A percentile compares a stretch with the other conserved stretches of the same genome.
Evolutionary conservation across 768 basidiomycete genomes (phyloP).

Genomic region (Suillus brevipes): DNA sequence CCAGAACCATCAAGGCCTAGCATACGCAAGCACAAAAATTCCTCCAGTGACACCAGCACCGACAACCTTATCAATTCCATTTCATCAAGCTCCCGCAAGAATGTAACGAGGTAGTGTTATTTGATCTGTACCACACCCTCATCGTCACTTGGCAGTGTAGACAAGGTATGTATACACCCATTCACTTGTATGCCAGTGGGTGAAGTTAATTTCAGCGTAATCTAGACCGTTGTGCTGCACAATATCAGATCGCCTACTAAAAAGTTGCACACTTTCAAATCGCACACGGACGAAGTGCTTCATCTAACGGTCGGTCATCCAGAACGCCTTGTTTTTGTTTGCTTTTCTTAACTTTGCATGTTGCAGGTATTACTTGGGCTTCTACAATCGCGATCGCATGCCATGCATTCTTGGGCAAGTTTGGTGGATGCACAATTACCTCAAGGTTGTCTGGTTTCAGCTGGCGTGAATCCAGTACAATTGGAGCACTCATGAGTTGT

Average conservation of each 20-base stretch:
- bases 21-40: too few species aligned
- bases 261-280: conserved; percentile 87
- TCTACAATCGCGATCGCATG: conserved; percentile 79
- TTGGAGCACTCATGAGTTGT: conserved; percentile 93
- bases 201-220: background rate
- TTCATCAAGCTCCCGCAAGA: too few species aligned
- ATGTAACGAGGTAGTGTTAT: too few species aligned
- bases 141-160: conserved; percentile 87
- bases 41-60: too few species aligned
- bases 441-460: conserved; percentile 69
- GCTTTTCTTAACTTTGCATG: background rate
- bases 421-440: conserved; percentile 77
- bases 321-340: background rate
- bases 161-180: conserved; percentile 62
- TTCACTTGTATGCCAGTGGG: background rate
- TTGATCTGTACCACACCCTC: too few species aligned
- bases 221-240: conserved; percentile 83
- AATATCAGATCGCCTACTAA: conserved; percentile 76
- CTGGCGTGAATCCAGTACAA: conserved; percentile 78
- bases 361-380: conserved; percentile 77
- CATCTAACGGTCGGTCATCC: conserved; percentile 65
- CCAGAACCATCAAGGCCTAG: too few species aligned
- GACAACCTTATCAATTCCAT: too few species aligned
- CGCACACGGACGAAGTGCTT: conserved; percentile 92
- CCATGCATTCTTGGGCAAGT: conserved; percentile 86